Percentiles rank a stretch among this genome's conserved stretches.
phyloP scores from a whole-genome alignment of 2,329 filamentous ascomycete genomes.

The Leptodontidium sp. region DNA sequence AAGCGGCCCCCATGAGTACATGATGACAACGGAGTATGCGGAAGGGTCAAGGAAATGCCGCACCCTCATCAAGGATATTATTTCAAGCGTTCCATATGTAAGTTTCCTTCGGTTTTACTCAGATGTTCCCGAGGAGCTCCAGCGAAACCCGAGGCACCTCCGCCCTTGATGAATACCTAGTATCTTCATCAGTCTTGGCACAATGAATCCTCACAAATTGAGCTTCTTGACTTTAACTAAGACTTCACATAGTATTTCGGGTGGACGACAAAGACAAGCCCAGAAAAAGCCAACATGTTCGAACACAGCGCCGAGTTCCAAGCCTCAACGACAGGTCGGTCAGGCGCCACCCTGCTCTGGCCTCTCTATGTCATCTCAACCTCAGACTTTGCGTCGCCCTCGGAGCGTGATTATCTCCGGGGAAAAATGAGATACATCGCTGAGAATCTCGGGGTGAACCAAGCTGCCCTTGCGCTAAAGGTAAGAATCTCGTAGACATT shows the following conservation, averaged over 20 bases:
- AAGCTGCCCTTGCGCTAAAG: conserved; percentile 6
- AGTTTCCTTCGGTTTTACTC: not conserved
- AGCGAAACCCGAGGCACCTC: not conserved
- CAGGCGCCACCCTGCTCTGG: conserved; percentile 21
- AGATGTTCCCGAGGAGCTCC: not conserved
- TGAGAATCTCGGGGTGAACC: conserved; percentile 21
- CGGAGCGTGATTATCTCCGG: conserved; percentile 17
- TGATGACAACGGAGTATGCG: conserved; percentile 66
- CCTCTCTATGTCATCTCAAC: conserved; percentile 19
- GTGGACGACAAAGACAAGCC: not conserved
- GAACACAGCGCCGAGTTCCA: conserved; percentile 52
- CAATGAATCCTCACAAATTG: not conserved
- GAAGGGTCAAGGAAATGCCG: conserved; percentile 43
- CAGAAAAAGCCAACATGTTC: not conserved
- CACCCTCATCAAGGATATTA: conserved; percentile 13
- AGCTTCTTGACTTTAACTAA: not conserved
- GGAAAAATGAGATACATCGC: conserved; percentile 18
- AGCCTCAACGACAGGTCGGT: conserved; percentile 10
- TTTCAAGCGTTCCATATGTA: conserved; percentile 3
- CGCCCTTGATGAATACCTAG: not conserved
- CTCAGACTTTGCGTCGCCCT: conserved; percentile 24
- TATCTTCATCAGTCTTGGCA: not conserved
- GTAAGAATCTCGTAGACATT: not conserved
- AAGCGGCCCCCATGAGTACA: conserved; percentile 64
- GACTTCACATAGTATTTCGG: not conserved